Percentiles rank a stretch among this genome's conserved stretches.
Conservation (phyloP, 345 rosid genomes). For the Arabidopsis suecica region DNA sequence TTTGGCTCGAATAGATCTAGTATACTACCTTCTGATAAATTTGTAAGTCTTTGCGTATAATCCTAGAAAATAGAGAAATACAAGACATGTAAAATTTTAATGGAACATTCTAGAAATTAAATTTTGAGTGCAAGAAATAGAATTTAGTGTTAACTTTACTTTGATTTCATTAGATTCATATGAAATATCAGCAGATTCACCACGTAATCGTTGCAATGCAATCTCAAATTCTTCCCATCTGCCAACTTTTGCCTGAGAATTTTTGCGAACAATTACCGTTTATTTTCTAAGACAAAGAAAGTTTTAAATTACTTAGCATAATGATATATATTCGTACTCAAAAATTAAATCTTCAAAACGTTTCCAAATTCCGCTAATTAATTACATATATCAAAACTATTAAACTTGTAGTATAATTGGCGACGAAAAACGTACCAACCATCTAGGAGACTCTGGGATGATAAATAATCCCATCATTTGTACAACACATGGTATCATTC, state of each 20-base stretch:
- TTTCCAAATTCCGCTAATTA: background rate
- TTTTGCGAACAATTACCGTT: background rate
- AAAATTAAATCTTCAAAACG: background rate
- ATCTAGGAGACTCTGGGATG: conserved; percentile 47
- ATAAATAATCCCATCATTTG: conserved; percentile 35
- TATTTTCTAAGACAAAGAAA: background rate
- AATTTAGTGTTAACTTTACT: conserved; percentile 41
- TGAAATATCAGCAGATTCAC: conserved; percentile 55
- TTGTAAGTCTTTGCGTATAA: conserved; percentile 47
- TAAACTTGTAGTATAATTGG: background rate
- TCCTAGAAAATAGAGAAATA: conserved; percentile 34
- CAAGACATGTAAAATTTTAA: background rate
- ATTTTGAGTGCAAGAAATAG: background rate
- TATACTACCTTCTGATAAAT: conserved; percentile 43
- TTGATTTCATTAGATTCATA: conserved; percentile 62
- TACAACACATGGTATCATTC: conserved; percentile 37
- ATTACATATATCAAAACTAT: background rate
- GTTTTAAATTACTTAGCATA: background rate
- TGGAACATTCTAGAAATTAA: background rate
- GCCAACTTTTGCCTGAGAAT: conserved; percentile 62
- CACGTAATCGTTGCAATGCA: conserved; percentile 58
- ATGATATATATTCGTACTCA: background rate
- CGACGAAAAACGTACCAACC: conserved; percentile 35
- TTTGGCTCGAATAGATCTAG: conserved; percentile 45
- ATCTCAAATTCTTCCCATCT: conserved; percentile 54